Conservation (phyloP, 805 yeast species). For the Sungouiozyma ichnusensis region DNA sequence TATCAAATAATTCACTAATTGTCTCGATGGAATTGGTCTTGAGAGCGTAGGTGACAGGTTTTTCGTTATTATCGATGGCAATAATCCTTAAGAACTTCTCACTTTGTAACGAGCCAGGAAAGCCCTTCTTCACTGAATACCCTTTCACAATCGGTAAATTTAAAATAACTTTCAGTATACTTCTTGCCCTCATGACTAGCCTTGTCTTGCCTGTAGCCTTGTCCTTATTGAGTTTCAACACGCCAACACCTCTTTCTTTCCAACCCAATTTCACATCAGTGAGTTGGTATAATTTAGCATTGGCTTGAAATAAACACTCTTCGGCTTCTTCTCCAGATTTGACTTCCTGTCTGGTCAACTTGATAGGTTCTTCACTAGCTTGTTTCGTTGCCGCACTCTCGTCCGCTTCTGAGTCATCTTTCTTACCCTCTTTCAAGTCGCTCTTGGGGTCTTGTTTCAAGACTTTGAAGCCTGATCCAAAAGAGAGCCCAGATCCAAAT, state of each 20-base stretch:
- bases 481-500: slow-evolving; percentile 37
- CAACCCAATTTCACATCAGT: slow-evolving; percentile 64
- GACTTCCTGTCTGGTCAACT: slow-evolving; percentile 46
- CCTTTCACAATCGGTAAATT: slow-evolving; percentile 58
- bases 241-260: slow-evolving; percentile 93
- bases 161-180: slow-evolving; percentile 69
- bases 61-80: slow-evolving; percentile 49
- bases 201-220: slow-evolving; percentile 40
- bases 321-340: slow-evolving; percentile 91
- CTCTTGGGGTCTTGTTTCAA: slow-evolving; percentile 10
- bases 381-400: slow-evolving; percentile 6
- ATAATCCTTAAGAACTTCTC: slow-evolving; percentile 76
- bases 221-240: slow-evolving; percentile 61
- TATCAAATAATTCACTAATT: slow-evolving; percentile 47
- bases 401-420: slow-evolving; percentile 5
- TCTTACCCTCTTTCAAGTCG: slow-evolving; percentile 6
- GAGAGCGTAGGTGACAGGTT: slow-evolving; percentile 76
- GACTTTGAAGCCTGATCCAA: slow-evolving; percentile 30
- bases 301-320: slow-evolving; percentile 50
- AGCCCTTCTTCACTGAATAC: slow-evolving; percentile 62
- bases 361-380: slow-evolving; percentile 30
- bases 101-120: slow-evolving; percentile 74
- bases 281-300: slow-evolving; percentile 73
- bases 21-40: slow-evolving; percentile 55
- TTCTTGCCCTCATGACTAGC: slow-evolving; percentile 84